Conservation (phyloP, 2,329 filamentous ascomycete genomes). For the Cytospora piceicola region DNA sequence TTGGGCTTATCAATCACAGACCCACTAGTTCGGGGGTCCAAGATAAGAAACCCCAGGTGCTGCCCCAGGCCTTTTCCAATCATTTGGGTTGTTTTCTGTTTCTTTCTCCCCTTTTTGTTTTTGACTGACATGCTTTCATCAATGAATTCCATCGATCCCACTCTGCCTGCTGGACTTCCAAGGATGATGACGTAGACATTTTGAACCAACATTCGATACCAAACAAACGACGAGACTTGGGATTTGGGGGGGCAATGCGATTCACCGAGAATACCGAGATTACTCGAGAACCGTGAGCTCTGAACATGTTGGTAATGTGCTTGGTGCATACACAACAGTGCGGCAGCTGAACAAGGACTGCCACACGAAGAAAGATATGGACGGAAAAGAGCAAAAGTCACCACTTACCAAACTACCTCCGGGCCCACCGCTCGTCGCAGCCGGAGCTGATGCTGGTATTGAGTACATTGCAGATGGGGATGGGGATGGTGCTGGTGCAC, state of each 20-base stretch:
- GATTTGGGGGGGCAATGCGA: too few species aligned
- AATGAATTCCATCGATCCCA: too few species aligned
- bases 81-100: too few species aligned
- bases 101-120: too few species aligned
- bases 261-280: not conserved
- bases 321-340: not conserved
- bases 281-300: not conserved
- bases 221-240: not conserved
- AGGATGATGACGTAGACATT: not conserved
- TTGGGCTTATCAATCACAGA: not conserved
- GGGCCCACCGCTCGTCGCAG: constrained; percentile 44
- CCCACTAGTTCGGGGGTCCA: not conserved
- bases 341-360: not conserved
- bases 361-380: not conserved
- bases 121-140: too few species aligned
- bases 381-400: not conserved
- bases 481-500: constrained; percentile 23
- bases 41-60: not conserved
- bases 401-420: constrained; percentile 46
- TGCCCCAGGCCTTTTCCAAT: not conserved
- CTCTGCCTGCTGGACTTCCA: not conserved
- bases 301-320: not conserved
- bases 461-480: constrained; percentile 30
- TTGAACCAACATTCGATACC: not conserved
- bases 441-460: constrained; percentile 42